Base-by-base conservation (phyloP, 208 protist genomes). In the Endotrypanum monterogeii region DNA sequence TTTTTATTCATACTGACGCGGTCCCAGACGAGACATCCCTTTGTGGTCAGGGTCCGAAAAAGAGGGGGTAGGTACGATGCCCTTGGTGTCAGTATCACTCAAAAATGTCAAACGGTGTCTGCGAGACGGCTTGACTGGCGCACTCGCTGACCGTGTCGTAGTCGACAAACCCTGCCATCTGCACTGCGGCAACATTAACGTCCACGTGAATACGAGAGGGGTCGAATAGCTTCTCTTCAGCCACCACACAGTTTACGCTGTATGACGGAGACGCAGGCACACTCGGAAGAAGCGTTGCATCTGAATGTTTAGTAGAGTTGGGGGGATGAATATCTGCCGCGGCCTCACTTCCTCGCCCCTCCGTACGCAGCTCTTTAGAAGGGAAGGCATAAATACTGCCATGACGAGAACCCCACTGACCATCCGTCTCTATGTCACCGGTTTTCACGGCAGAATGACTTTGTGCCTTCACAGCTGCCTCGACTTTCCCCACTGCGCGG, bases 61-160 rank as follows among this genome's bases (percentile, higher is more conserved):
- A 62, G 37, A n/a, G 37, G 25, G 11, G 16, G 37, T 23, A 48
- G 60, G 23, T 28, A 20, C n/a, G 16, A 14, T 12, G n/a, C 18
- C 8, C 37, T 46, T n/a, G n/a, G 60, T 37, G 37, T 11, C 16
- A 18, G 23, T 23, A 18, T 12, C 18, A 7, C 57, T 68, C 69
- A 52, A 62, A 71, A 25, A 57, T 62, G 25, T 74, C 76, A 54
- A 76, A 80, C 11, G 76, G 70, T 12, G 69, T 73, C n/a, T 56
- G 54, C 25, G 23, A 41, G n/a, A 52, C 50, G 23, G 66, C 69
- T 30, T 18, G 56, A 25, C 55, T n/a, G 8, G 58, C 50, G 35
- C 50, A 39, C 8, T 75, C 41, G 70, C 54, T 67, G 39, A 35
- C 37, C 28, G 69, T n/a, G 23, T 52, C 76, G 4, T 71, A 50